Base-by-base conservation (phyloP, 331 rosid genomes). In the Saraca asoca region DNA sequence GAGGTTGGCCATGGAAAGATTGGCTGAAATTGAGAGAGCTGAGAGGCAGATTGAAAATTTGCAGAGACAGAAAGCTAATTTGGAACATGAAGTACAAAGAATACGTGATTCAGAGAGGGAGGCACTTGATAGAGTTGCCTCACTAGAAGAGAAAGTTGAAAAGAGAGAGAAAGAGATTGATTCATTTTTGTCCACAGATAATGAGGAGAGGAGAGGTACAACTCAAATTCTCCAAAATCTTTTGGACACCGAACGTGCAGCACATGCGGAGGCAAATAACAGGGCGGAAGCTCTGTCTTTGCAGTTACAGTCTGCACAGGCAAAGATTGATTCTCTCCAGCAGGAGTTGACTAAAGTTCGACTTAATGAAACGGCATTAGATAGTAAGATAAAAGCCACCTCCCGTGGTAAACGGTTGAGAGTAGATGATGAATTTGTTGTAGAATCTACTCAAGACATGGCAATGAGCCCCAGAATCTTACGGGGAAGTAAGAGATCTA, bases 201-300 rank as follows among this genome's bases (percentile, higher is more conserved):
- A 90, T 63, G 91, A 81, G 11, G 87, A 90, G 75, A 79, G 97
- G 71, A 73, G 85, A 50, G 82, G 81, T 62, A 90, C 77, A 0
- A 95, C 88, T 48, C 85, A 86, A 64, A 93, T 76, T 79, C 92
- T 94, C 13, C 87, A 90, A 72, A 82, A 86, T 63, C 97, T 94
- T 68, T 69, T 90, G 80, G 92, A 90, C 71, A 72, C 81, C 5
- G 99, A 94, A 64, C 97, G 99, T 4, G 88, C 91, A 24, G 99
- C 99, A 33, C 97, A 86, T 70, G 79, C 90, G 1, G 96, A 86
- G 68, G 99, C 97, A 29, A 88, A 87, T 79, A 81, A 76, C 70
- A 81, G 99, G 70, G 99, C 99, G 0, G 97, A 94, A 56, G 83
- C 85, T 17, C 92, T 94, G 55, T 94, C 97, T 43, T 89, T 72